A percentile compares a stretch with the other conserved stretches of the same genome.
Evolutionary conservation across 257 asterid genomes (phyloP).

Genomic region (Jacaranda mimosifolia): DNA sequence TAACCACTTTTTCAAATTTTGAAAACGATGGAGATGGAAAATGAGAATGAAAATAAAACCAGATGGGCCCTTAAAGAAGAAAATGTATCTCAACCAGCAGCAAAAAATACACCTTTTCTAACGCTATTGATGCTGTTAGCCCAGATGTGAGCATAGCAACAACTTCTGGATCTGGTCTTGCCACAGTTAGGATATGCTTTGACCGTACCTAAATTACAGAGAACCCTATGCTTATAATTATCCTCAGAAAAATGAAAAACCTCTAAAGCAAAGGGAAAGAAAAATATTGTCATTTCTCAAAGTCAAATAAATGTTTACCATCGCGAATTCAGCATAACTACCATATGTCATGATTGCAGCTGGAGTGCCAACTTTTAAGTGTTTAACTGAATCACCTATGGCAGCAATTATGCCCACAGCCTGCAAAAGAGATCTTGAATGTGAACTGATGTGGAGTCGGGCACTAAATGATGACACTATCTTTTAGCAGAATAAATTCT

Average conservation of each 20-base stretch:
- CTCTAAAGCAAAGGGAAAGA: conserved; percentile 11
- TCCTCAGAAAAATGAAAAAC: conserved; percentile 2
- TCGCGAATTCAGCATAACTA: conserved; percentile 83
- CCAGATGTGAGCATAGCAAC: conserved; percentile 99
- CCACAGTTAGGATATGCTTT: conserved; percentile 91
- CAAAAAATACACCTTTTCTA: conserved; percentile 75
- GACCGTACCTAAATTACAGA: conserved; percentile 64
- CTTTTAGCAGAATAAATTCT: conserved; percentile 1
- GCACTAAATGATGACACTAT: background rate
- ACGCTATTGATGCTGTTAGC: conserved; percentile 91
- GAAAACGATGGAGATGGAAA: too few relatives aligned
- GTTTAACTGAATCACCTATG: conserved; percentile 82
- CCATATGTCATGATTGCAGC: conserved; percentile 97
- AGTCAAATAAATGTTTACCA: conserved; percentile 51
- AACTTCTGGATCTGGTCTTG: conserved; percentile 94
- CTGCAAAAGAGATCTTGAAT: conserved; percentile 48
- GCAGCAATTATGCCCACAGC: conserved; percentile 98
- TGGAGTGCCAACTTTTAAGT: conserved; percentile 85
- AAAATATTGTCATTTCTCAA: background rate
- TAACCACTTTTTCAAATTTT: too few relatives aligned
- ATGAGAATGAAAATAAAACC: too few relatives aligned
- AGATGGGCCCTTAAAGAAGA: conserved; percentile 7
- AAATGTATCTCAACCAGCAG: conserved; percentile 26
- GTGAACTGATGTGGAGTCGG: conserved; percentile 12
- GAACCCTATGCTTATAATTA: conserved; percentile 32